Evolutionary conservation across 495 filamentous ascomycete species (phyloP), one percentile per base, ranked within the genome.

Genomic region (Penicillium desertorum): DNA sequence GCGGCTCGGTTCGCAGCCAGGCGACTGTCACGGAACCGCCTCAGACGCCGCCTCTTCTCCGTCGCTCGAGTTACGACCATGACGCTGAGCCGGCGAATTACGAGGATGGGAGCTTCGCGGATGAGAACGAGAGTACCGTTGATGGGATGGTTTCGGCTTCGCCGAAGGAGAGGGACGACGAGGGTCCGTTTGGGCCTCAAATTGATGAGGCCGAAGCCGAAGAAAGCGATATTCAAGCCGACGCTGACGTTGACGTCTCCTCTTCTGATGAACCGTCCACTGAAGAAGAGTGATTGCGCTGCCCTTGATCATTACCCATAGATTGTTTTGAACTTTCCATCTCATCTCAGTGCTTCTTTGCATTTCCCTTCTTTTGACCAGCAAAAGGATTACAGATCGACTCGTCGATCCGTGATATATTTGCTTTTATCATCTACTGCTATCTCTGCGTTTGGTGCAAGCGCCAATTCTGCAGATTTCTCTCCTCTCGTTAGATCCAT

Each of bases 41-140:
- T 34, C 73, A 77, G 44, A 91, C 88, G 27, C 88, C 89, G 43
- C 87, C 87, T 10, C 84, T 91, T 65, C 81, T 90, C 71, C 79
- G 84, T 14, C 72, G 82, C 53, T 80, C 74, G 17, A 84, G 82
- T 61, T 92, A 92, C 63, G 89, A 91, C 65, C 76, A 80, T 44
- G 89, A 92, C 63, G 88, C 88, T 0, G 83, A 83, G 58, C 74
- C 75, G 6, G 66, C 67, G 12, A 71, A 62, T 51, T 75, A 76
- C 51, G 75, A 76, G 25, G 61, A 64, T 12, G 59, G 65, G 20
- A 61, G 59, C 56, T 69, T 74, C 34, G 63, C 61, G 12, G 75
- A 76, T 52, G 76, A 79, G 36, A 62, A 63, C 20, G 75, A 77
- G 37, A 76, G 74, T 56, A 77, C 71, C 8, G 71, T 69, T 48